phyloP scores from a whole-genome alignment of 352 stramenopile species.

The Elongisporangium anandrum region DNA sequence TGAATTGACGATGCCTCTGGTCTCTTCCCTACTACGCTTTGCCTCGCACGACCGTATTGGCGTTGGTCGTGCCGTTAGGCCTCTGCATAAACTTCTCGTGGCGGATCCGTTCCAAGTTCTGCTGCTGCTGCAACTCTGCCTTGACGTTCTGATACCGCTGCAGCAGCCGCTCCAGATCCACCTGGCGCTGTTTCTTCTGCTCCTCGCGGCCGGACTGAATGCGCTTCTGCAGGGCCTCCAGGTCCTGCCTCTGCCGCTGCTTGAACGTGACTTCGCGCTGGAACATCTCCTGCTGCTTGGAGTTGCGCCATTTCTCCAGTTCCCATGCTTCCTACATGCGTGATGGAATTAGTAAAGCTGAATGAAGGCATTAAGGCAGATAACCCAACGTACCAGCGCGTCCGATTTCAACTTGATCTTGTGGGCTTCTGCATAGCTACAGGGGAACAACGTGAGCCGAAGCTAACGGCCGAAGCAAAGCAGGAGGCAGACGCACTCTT shows the following conservation, averaged over 20 bases:
- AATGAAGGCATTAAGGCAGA: background rate
- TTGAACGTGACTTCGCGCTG: constrained; percentile 95
- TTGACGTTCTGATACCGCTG: constrained; percentile 96
- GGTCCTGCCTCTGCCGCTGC: constrained; percentile 89
- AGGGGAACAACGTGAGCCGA: background rate
- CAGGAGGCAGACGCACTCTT: constrained; percentile 47
- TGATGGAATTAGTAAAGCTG: background rate
- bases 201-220: constrained; percentile 93
- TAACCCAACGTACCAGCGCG: constrained; percentile 37
- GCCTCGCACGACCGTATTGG: constrained; percentile 4
- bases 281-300: constrained; percentile 94
- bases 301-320: constrained; percentile 93
- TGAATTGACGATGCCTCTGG: background rate
- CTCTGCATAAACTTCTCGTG: constrained; percentile 75
- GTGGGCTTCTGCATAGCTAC: constrained; percentile 91
- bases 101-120: constrained; percentile 91
- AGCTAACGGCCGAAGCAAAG: background rate
- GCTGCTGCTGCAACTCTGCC: constrained; percentile 90
- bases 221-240: constrained; percentile 92
- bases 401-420: constrained; percentile 97
- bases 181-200: constrained; percentile 93
- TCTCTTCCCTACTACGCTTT: constrained; percentile 7
- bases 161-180: constrained; percentile 91
- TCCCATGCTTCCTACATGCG: constrained; percentile 85
- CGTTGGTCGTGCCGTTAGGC: constrained; percentile 11